A percentile compares a stretch with the other conserved stretches of the same genome.
Evolutionary conservation across 805 yeast species (phyloP).

Genomic region (Diddensiella caesifluorescens): DNA sequence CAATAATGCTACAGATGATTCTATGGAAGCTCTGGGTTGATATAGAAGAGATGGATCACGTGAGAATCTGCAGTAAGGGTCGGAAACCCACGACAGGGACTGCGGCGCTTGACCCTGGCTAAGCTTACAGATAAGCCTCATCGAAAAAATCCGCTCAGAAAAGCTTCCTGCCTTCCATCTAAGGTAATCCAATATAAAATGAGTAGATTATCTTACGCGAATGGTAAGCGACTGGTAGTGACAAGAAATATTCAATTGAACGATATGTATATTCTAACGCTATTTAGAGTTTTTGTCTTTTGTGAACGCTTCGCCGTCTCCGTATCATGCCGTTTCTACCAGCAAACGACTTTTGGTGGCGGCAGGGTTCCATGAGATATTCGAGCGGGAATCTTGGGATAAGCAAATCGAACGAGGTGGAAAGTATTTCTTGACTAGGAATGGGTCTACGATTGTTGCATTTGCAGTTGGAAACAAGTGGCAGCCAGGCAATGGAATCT

Average conservation of each 20-base stretch:
- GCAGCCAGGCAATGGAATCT: slow-evolving; percentile 71
- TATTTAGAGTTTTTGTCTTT: slow-evolving; percentile 35
- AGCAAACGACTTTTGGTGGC: slow-evolving; percentile 48
- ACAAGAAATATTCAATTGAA: not conserved
- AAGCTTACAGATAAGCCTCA: too few relatives aligned
- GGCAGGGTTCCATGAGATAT: slow-evolving; percentile 69
- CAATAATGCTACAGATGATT: too few relatives aligned
- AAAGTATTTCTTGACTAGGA: slow-evolving; percentile 82
- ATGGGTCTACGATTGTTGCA: slow-evolving; percentile 82
- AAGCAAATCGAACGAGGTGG: slow-evolving; percentile 48
- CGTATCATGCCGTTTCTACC: slow-evolving; percentile 82
- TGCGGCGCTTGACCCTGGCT: too few relatives aligned
- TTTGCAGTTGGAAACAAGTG: slow-evolving; percentile 73
- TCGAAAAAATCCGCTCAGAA: too few relatives aligned
- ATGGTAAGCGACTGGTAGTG: slow-evolving; percentile 11
- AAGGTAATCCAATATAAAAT: too few relatives aligned
- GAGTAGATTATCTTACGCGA: slow-evolving; percentile 13
- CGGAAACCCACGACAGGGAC: too few relatives aligned
- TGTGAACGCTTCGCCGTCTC: slow-evolving; percentile 84
- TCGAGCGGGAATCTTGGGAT: slow-evolving; percentile 70
- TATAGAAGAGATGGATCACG: too few relatives aligned
- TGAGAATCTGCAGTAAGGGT: too few relatives aligned
- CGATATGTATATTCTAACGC: not conserved
- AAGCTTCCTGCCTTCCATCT: too few relatives aligned
- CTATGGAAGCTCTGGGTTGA: too few relatives aligned